These are phyloP conservation scores for Venturia pyrina DNA, from an alignment of 2,329 filamentous ascomycete species.

Conservation along the genomic window DNA sequence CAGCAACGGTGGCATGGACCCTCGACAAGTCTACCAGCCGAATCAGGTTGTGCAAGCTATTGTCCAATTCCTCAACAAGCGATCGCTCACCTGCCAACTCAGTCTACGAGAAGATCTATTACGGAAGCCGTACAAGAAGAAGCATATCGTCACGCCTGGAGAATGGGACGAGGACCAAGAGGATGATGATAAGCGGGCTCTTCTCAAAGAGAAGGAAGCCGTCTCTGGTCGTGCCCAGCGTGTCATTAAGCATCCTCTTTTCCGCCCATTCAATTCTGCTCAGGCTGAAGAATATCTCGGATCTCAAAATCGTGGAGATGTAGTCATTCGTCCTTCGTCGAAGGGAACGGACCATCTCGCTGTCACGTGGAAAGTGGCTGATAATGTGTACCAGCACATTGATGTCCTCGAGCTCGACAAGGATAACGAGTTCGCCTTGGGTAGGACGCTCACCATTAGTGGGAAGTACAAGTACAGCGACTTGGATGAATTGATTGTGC, in stretches of 20 bases:
- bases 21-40: neutral
- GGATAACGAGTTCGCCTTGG: conserved; percentile 91
- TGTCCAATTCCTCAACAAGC: conserved; percentile 62
- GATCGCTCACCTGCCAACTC: conserved; percentile 72
- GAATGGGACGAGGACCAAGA: conserved; percentile 87
- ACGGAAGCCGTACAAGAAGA: conserved; percentile 57
- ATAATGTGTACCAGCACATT: conserved; percentile 94
- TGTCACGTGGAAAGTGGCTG: conserved; percentile 95
- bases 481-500: conserved; percentile 92
- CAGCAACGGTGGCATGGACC: conserved; percentile 39
- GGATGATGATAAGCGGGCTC: conserved; percentile 63
- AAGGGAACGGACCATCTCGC: conserved; percentile 93
- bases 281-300: conserved; percentile 92
- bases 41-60: conserved; percentile 9
- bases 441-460: conserved; percentile 72
- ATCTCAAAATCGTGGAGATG: conserved; percentile 74
- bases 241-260: conserved; percentile 96
- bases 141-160: conserved; percentile 58
- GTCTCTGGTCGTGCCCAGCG: conserved; percentile 76
- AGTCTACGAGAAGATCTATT: conserved; percentile 75
- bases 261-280: conserved; percentile 82
- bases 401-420: conserved; percentile 96
- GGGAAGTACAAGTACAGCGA: conserved; percentile 89
- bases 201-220: conserved; percentile 76
- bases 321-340: conserved; percentile 89